A percentile compares a stretch with the other conserved stretches of the same genome.
Evolutionary conservation across 2,329 filamentous ascomycete species (phyloP).

Genomic region (Diaporthe sp.): DNA sequence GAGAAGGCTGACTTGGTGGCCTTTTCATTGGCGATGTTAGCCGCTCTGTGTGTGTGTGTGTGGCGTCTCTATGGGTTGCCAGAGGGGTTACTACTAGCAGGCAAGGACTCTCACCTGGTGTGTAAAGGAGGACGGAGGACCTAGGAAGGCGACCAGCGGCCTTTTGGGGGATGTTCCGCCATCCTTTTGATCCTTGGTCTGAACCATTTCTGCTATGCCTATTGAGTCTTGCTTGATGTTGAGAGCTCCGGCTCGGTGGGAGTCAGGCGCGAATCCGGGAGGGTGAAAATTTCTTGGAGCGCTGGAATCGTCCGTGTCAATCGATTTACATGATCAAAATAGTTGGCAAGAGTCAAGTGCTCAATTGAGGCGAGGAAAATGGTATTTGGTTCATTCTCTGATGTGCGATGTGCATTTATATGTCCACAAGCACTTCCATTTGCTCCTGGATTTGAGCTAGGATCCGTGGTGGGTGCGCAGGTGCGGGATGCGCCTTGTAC

Average conservation of each 20-base stretch:
- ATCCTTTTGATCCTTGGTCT: neutral
- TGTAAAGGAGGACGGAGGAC: conserved; percentile 47
- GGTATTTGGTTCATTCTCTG: neutral
- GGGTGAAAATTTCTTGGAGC: conserved; percentile 7
- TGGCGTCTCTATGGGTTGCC: neutral
- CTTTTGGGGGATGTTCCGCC: neutral
- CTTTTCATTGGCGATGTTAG: conserved; percentile 43
- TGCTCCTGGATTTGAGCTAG: conserved; percentile 10
- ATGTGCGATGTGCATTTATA: neutral
- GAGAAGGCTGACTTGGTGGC: conserved; percentile 59
- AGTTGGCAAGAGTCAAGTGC: neutral
- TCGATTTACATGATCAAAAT: neutral
- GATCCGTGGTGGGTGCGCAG: conserved; percentile 18
- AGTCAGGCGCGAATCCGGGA: neutral
- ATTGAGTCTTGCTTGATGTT: neutral
- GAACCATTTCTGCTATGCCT: conserved; percentile 3
- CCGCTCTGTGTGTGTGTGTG: neutral
- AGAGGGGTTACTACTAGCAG: neutral
- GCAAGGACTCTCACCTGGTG: conserved; percentile 47
- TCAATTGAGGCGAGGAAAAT: neutral
- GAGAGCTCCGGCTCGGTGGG: neutral
- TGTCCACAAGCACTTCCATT: neutral
- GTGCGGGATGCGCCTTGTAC: conserved; percentile 10
- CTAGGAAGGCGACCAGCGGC: conserved; percentile 47
- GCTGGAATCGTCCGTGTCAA: neutral